Evolutionary conservation across 2,329 filamentous ascomycete species (phyloP).

Genomic region (Aspergillus versicolor): DNA sequence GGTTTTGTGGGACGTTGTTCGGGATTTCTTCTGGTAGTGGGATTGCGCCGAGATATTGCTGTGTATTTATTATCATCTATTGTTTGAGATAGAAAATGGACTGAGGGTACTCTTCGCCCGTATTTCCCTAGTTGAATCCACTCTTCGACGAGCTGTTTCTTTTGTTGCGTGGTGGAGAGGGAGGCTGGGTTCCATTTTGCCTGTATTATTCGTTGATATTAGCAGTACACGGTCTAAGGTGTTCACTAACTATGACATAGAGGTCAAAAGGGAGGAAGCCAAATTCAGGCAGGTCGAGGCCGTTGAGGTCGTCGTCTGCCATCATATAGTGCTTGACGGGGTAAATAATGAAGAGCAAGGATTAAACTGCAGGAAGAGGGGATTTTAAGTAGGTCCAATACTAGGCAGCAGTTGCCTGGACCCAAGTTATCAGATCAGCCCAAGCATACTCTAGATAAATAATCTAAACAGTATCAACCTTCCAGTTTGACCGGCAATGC

Average conservation of each 20-base stretch:
- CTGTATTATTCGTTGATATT: background rate
- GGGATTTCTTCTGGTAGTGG: slow-evolving; percentile 11
- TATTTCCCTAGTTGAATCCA: slow-evolving; percentile 17
- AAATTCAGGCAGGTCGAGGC: slow-evolving; percentile 3
- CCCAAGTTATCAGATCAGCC: too few species aligned
- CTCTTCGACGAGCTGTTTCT: slow-evolving; percentile 14
- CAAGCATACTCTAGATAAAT: too few species aligned
- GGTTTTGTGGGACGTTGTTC: slow-evolving; percentile 8
- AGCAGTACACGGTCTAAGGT: too few species aligned
- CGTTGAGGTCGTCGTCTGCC: background rate
- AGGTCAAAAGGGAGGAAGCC: slow-evolving; percentile 4
- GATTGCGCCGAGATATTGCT: background rate
- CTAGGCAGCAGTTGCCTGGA: too few species aligned
- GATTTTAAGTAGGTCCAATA: too few species aligned
- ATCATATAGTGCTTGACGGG: too few species aligned
- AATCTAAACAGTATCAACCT: too few species aligned
- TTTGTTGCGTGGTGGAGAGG: slow-evolving; percentile 14
- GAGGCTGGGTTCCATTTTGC: slow-evolving; percentile 17
- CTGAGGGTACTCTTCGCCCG: slow-evolving; percentile 14
- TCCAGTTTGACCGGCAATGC: too few species aligned
- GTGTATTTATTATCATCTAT: background rate
- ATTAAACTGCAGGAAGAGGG: too few species aligned
- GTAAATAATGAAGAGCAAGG: too few species aligned
- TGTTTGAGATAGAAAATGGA: background rate
- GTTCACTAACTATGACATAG: too few species aligned